Evolutionary conservation across 2,329 filamentous ascomycete genomes (phyloP).

Genomic region (Chaetomiaceae sp.): DNA sequence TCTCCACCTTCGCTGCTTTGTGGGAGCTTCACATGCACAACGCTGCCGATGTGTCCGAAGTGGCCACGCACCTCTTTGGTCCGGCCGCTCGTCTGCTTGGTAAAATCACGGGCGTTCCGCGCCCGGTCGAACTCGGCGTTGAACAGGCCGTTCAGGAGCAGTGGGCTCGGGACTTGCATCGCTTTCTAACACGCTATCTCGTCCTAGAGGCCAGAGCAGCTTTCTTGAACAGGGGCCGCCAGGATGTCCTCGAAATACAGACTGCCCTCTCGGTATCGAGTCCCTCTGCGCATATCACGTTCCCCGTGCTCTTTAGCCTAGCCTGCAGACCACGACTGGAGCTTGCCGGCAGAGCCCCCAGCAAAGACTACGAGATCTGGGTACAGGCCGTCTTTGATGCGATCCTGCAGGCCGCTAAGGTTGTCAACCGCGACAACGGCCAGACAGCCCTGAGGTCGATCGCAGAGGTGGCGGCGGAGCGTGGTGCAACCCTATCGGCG

Average conservation of each 20-base stretch:
- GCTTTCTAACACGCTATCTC: slow-evolving; percentile 45
- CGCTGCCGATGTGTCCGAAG: slow-evolving; percentile 40
- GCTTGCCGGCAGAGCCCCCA: slow-evolving; percentile 34
- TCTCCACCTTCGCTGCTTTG: slow-evolving; percentile 39
- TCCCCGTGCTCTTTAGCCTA: slow-evolving; percentile 41
- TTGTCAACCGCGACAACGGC: slow-evolving; percentile 17
- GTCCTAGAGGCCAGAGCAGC: slow-evolving; percentile 45
- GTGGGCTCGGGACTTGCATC: slow-evolving; percentile 44
- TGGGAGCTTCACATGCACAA: slow-evolving; percentile 52
- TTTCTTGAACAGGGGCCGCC: slow-evolving; percentile 39
- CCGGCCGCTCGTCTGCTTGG: slow-evolving; percentile 36
- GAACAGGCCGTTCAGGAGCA: slow-evolving; percentile 25
- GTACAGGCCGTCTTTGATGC: slow-evolving; percentile 33
- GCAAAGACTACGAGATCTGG: slow-evolving; percentile 36
- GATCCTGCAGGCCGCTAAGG: slow-evolving; percentile 27
- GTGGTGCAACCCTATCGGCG: slow-evolving; percentile 31
- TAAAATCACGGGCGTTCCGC: slow-evolving; percentile 32
- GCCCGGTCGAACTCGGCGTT: slow-evolving; percentile 16
- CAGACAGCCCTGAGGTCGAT: slow-evolving; percentile 27
- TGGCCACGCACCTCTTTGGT: slow-evolving; percentile 42
- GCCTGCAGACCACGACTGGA: slow-evolving; percentile 28
- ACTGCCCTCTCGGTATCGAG: slow-evolving; percentile 36
- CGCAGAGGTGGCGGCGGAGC: slow-evolving; percentile 29
- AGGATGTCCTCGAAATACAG: slow-evolving; percentile 33
- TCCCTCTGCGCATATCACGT: slow-evolving; percentile 32